A percentile compares a stretch with the other conserved stretches of the same genome.
These are phyloP conservation scores for Starmera stellimalicola DNA, from an alignment of 1,139 yeast species.

Conservation along the genomic window DNA sequence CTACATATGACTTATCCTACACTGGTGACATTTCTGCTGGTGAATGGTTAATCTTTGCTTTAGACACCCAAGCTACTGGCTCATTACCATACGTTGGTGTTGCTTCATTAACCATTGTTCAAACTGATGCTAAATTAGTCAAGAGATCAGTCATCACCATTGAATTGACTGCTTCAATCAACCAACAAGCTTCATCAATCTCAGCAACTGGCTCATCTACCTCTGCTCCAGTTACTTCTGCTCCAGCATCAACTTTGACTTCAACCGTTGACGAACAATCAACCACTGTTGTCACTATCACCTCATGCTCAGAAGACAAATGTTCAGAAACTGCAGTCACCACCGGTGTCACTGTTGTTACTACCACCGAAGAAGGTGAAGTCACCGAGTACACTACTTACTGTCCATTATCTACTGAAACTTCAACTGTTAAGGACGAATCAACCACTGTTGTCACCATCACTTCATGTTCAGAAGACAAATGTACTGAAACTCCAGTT, in stretches of 20 bases:
- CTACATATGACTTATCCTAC: conserved; percentile 10
- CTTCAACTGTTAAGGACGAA: conserved; percentile 1
- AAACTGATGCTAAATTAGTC: conserved; percentile 14
- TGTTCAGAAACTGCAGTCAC: conserved; percentile 13
- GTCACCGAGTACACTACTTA: conserved; percentile 9
- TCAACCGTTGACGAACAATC: conserved; percentile 7
- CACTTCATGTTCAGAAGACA: conserved; percentile 2
- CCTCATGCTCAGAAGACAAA: conserved; percentile 15
- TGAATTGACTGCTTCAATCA: conserved; percentile 7
- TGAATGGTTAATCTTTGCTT: conserved; percentile 3
- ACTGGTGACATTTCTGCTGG: conserved; percentile 2
- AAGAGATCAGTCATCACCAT: conserved; percentile 12
- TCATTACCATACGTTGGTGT: conserved; percentile 12
- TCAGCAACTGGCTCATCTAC: conserved; percentile 2
- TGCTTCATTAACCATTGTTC: conserved; percentile 10
- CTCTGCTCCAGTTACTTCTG: conserved; percentile 1
- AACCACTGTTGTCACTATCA: conserved; percentile 16
- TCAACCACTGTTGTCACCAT: conserved; percentile 5
- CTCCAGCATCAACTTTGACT: conserved; percentile 2
- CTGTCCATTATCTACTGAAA: conserved; percentile 18
- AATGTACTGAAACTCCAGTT: conserved; percentile 2
- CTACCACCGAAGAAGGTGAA: conserved; percentile 8
- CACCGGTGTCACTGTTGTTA: conserved; percentile 7
- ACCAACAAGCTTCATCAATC: conserved; percentile 4
- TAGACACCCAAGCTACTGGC: conserved; percentile 10